Conservation (phyloP, 164 flowering plant species). For the Echeveria elegans region DNA sequence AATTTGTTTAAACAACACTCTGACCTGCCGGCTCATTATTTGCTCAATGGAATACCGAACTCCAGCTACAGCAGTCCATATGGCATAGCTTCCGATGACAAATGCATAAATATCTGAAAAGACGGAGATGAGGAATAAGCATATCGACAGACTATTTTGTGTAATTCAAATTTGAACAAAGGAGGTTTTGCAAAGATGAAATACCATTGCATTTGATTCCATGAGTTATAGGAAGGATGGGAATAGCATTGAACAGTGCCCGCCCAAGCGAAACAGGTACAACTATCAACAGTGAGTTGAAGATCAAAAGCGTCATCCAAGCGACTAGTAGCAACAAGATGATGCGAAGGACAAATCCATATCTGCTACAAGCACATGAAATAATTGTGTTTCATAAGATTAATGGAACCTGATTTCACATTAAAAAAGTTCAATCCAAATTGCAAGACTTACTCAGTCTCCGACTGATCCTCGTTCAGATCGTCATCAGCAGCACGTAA, state of each 20-base stretch:
- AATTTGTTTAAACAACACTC: constrained; percentile 51
- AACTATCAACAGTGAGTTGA: constrained; percentile 79
- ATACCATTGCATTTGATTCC: constrained; percentile 97
- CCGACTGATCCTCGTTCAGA: constrained; percentile 63
- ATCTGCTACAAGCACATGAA: constrained; percentile 36
- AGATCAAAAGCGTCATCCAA: constrained; percentile 95
- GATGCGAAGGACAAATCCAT: constrained; percentile 84
- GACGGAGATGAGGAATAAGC: background rate
- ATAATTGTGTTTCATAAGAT: background rate
- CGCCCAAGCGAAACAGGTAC: constrained; percentile 90
- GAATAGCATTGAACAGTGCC: constrained; percentile 70
- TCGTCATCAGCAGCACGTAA: constrained; percentile 38
- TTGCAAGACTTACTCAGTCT: constrained; percentile 62
- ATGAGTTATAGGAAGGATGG: constrained; percentile 92
- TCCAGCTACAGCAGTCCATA: constrained; percentile 89
- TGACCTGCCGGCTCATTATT: constrained; percentile 52
- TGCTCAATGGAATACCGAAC: constrained; percentile 68
- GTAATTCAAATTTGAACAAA: background rate
- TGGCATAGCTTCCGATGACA: constrained; percentile 80
- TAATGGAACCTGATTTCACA: background rate
- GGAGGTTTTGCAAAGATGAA: no score
- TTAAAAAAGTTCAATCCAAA: background rate
- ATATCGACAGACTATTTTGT: background rate
- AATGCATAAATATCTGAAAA: constrained; percentile 80
- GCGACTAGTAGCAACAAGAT: constrained; percentile 81